Base-by-base conservation (phyloP, 495 filamentous ascomycete genomes). In the Astrothelium macrocarpum region DNA sequence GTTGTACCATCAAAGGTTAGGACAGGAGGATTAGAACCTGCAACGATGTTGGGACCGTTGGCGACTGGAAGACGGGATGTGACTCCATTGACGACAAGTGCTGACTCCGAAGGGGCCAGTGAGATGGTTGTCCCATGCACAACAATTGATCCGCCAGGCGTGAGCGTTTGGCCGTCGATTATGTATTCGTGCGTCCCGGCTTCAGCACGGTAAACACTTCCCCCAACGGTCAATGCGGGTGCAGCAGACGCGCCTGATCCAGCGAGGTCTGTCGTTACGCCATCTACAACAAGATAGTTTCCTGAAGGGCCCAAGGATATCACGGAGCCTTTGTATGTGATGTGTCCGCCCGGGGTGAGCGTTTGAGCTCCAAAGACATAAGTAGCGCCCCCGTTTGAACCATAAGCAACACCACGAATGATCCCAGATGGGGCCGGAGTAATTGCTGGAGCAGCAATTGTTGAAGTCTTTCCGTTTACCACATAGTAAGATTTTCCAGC, bases 201-300 rank as follows among this genome's bases (percentile, higher is more conserved):
- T n/a, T 68, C 62, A 16, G 73, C 68, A 10, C 67, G 71, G 68
- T 69, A 76, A 9, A 64, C 68, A 32, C 43, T 59, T 39, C 67
- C 65, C 26, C 70, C 72, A 36, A 75, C 66, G 4, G 71, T 74
- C 9, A 76, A 60, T 14, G 67, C 31, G 12, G 72, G 74, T 63
- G 70, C n/a, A 61, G 65, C 64, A 28, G 67, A 56, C 16, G 29
- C 45, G 16, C 60, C 59, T 32, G 36, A 34, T 3, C 58, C 46
- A 25, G 36, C 32, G 9, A 64, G 53, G 18, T 32, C 29, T 20
- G 29, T 32, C 39, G 62, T 59, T 2, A 42, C 28, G 9, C 62
- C 62, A 28, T 64, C 36, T 2, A 64, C 46, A 25, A 60, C 59
- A 32, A 45, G 60, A 26, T 32, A 36, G 5, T 49, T 25, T 20